These are phyloP conservation scores for Penicillium desertorum DNA, from an alignment of 495 filamentous ascomycete species.

Conservation along the genomic window DNA sequence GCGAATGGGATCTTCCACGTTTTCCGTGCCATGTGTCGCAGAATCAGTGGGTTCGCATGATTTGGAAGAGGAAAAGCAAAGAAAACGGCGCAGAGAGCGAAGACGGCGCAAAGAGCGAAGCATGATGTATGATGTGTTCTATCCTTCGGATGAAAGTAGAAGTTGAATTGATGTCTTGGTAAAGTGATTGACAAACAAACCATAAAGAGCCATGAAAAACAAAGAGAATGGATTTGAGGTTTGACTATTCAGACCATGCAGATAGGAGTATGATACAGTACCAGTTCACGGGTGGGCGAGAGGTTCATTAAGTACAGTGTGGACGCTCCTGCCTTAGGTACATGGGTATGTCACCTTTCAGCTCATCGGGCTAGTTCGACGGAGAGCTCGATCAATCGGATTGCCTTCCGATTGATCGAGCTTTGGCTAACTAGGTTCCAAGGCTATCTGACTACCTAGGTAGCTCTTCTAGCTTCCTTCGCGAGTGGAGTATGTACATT, in stretches of 20 bases:
- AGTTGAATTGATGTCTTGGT: neutral
- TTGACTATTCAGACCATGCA: neutral
- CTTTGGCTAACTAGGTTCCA: neutral
- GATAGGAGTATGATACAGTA: neutral
- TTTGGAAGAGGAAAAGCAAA: conserved; percentile 21
- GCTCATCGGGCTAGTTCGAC: neutral
- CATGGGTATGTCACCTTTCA: neutral
- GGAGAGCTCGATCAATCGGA: neutral
- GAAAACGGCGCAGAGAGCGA: conserved; percentile 17
- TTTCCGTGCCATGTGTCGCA: neutral
- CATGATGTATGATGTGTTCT: conserved; percentile 6
- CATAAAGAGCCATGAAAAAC: neutral
- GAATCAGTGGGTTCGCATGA: neutral
- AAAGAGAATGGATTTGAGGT: neutral
- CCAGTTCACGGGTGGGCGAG: neutral
- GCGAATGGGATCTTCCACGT: conserved; percentile 7
- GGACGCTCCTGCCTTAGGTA: neutral
- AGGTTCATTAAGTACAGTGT: conserved; percentile 1
- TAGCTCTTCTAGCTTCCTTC: neutral
- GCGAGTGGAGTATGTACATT: neutral
- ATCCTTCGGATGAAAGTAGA: neutral
- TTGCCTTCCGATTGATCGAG: no score
- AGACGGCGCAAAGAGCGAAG: conserved; percentile 17
- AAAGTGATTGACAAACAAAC: neutral
- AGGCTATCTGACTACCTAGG: neutral